Evolutionary conservation across 2,329 filamentous ascomycete species (phyloP).

Genomic region (Bipolaris cookei): DNA sequence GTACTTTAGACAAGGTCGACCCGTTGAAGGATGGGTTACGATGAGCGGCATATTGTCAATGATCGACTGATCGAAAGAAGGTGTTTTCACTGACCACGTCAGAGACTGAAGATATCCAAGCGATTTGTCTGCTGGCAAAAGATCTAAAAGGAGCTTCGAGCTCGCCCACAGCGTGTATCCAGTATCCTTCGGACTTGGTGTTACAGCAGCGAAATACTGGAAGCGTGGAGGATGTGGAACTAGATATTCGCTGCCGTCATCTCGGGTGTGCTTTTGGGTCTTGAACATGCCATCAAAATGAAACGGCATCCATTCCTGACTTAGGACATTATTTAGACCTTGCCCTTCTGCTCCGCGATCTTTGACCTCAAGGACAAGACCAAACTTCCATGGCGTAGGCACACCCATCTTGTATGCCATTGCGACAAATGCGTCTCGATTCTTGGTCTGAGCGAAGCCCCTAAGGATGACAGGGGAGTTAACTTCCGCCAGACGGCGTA

Average conservation of each 20-base stretch:
- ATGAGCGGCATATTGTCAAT: constrained; percentile 56
- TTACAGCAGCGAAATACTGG: constrained; percentile 60
- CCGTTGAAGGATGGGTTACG: constrained; percentile 54
- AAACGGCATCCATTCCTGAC: constrained; percentile 60
- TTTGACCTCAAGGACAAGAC: constrained; percentile 67
- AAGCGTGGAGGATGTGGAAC: constrained; percentile 49
- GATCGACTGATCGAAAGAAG: constrained; percentile 55
- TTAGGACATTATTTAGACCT: constrained; percentile 61
- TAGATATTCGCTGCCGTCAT: constrained; percentile 24
- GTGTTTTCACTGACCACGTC: constrained; percentile 59
- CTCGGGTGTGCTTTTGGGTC: constrained; percentile 51
- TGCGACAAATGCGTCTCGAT: constrained; percentile 56
- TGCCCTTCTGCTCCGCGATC: constrained; percentile 59
- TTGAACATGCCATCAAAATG: constrained; percentile 67
- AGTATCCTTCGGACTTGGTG: constrained; percentile 57
- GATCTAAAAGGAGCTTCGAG: constrained; percentile 58
- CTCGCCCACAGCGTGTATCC: constrained; percentile 63
- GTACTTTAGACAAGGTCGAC: constrained; percentile 59
- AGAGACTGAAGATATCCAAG: constrained; percentile 48
- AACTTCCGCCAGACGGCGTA: constrained; percentile 55
- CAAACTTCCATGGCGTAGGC: constrained; percentile 62
- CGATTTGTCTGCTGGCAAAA: constrained; percentile 51
- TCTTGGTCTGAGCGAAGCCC: constrained; percentile 57
- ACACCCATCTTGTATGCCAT: constrained; percentile 58
- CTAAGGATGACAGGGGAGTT: constrained; percentile 63